Percentiles rank a stretch among this genome's conserved stretches.
Conservation (phyloP, 2,329 filamentous ascomycete genomes). For the Diaporthe amygdali region DNA sequence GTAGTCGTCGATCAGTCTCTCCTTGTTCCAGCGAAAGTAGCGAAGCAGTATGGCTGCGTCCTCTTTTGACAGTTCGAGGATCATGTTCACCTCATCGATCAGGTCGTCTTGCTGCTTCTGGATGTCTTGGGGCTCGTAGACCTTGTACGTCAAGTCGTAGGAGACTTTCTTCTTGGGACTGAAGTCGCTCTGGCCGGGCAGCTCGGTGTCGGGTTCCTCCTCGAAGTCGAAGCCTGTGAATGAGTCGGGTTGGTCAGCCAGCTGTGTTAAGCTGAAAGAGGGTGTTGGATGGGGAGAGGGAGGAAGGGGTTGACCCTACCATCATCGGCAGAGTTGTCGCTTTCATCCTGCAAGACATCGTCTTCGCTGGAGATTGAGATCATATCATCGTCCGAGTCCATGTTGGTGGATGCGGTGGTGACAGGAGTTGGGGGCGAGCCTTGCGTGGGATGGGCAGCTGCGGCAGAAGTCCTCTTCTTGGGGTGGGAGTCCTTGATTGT, state of each 20-base stretch:
- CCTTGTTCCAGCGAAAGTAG: conserved; percentile 94
- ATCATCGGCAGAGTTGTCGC: conserved; percentile 69
- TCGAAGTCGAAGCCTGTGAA: conserved; percentile 63
- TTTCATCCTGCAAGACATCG: conserved; percentile 76
- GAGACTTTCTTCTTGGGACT: conserved; percentile 73
- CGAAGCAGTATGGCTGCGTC: conserved; percentile 89
- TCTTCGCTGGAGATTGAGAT: conserved; percentile 85
- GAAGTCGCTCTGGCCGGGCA: conserved; percentile 64
- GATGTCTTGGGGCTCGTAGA: conserved; percentile 81
- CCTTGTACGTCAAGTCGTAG: conserved; percentile 85
- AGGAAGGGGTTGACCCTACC: conserved; percentile 40
- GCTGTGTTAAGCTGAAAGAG: conserved; percentile 14
- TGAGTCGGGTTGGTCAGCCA: conserved; percentile 3
- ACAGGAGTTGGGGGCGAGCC: conserved; percentile 63
- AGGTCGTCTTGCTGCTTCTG: conserved; percentile 84
- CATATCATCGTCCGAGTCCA: conserved; percentile 97
- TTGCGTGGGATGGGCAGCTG: conserved; percentile 45
- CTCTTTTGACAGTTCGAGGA: conserved; percentile 87
- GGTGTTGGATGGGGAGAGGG: conserved; percentile 6
- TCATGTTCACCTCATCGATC: conserved; percentile 88
- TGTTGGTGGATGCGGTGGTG: conserved; percentile 62
- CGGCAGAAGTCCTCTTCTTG: conserved; percentile 61
- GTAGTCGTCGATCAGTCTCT: conserved; percentile 91
- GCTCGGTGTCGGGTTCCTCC: conserved; percentile 60
- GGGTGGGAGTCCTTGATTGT: conserved; percentile 46